These are phyloP conservation scores for Halenospora varia DNA, from an alignment of 495 filamentous ascomycete species.

Conservation along the genomic window DNA sequence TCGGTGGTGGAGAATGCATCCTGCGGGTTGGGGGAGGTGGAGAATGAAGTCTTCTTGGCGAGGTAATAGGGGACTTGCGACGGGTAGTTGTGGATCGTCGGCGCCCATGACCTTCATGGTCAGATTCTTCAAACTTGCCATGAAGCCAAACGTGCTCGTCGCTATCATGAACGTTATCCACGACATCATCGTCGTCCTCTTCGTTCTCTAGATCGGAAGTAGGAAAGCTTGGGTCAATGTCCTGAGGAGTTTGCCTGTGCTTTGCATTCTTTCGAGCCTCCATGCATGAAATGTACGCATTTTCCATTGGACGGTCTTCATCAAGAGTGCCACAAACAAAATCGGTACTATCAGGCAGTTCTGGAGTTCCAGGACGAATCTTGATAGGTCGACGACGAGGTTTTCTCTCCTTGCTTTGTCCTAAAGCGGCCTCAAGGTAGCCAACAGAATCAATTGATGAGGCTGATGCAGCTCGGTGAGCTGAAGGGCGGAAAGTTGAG, in stretches of 20 bases:
- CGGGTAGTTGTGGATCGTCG: constrained; percentile 36
- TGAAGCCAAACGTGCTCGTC: constrained; percentile 55
- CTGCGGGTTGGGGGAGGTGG: constrained; percentile 40
- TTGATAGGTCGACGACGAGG: constrained; percentile 40
- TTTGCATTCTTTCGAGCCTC: constrained; percentile 77
- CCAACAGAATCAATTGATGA: constrained; percentile 64
- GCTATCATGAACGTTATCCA: constrained; percentile 50
- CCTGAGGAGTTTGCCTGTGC: constrained; percentile 76
- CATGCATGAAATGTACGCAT: constrained; percentile 81
- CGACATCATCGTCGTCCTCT: constrained; percentile 55
- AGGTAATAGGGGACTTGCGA: constrained; percentile 31
- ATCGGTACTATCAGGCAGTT: constrained; percentile 93
- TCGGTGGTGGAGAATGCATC: constrained; percentile 42
- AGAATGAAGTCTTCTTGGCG: constrained; percentile 39
- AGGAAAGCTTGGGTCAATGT: constrained; percentile 96
- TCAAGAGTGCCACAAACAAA: constrained; percentile 97
- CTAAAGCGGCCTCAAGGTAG: constrained; percentile 28
- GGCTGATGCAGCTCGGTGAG: constrained; percentile 49
- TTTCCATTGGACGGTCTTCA: constrained; percentile 90
- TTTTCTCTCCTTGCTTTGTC: constrained; percentile 22
- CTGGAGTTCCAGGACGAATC: constrained; percentile 71
- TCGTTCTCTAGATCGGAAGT: constrained; percentile 88
- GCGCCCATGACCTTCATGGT: constrained; percentile 29
- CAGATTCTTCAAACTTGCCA: constrained; percentile 53
- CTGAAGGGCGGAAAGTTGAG: constrained; percentile 34